A percentile compares a stretch with the other conserved stretches of the same genome.
Conservation (phyloP, 2,329 filamentous ascomycete species). For the Cryoendolithus antarcticus region DNA sequence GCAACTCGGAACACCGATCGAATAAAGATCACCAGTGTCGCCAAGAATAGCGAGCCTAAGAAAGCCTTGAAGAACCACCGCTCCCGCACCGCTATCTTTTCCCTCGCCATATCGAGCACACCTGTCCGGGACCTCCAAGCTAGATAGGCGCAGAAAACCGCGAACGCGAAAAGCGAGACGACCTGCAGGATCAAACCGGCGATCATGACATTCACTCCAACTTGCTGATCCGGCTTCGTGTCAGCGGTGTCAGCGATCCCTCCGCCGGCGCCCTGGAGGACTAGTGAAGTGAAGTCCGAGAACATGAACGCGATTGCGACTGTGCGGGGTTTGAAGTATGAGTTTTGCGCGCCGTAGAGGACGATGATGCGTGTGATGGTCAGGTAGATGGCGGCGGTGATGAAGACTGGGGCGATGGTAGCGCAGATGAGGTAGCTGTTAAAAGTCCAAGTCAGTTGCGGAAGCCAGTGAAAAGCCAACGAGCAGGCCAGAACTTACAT, state of each 20-base stretch:
- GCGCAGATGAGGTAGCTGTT: slow-evolving; percentile 25
- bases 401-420: slow-evolving; percentile 33
- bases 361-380: slow-evolving; percentile 30
- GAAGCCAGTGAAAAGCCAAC: too few relatives aligned
- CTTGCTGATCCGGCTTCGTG: slow-evolving; percentile 14
- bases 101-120: not conserved
- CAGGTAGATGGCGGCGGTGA: slow-evolving; percentile 35
- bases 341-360: slow-evolving; percentile 21
- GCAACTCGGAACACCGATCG: slow-evolving; percentile 52
- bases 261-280: slow-evolving; percentile 46
- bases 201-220: slow-evolving; percentile 52
- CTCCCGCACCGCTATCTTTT: not conserved
- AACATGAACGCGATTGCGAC: slow-evolving; percentile 44
- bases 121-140: not conserved
- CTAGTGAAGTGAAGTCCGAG: slow-evolving; percentile 42
- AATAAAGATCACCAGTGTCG: slow-evolving; percentile 50
- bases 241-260: slow-evolving; percentile 22
- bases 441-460: too few relatives aligned
- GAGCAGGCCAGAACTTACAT: slow-evolving; percentile 12
- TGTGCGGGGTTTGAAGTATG: slow-evolving; percentile 15
- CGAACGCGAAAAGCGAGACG: slow-evolving; percentile 44
- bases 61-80: slow-evolving; percentile 41
- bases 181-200: slow-evolving; percentile 52
- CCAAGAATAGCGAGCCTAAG: slow-evolving; percentile 39
- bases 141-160: slow-evolving; percentile 13